A percentile compares a stretch with the other conserved stretches of the same genome.
phyloP scores from a whole-genome alignment of 768 basidiomycete genomes.

The Hypholoma sublateritium region DNA sequence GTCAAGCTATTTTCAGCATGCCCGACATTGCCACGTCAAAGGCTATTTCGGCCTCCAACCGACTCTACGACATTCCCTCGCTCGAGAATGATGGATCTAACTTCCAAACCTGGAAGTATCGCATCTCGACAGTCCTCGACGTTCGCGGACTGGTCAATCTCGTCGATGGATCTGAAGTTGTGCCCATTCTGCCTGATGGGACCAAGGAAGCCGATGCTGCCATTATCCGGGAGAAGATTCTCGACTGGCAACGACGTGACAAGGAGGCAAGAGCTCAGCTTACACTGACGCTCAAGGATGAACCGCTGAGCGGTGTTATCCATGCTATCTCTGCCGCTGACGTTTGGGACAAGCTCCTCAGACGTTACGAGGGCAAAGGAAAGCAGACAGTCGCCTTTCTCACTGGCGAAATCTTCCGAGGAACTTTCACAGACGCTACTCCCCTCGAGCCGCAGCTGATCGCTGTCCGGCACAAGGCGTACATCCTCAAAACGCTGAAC shows the following conservation, averaged over 20 bases:
- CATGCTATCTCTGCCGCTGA: slow-evolving; percentile 10
- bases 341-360: slow-evolving; percentile 13
- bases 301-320: slow-evolving; percentile 16
- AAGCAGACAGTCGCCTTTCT: slow-evolving; percentile 13
- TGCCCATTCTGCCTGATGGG: no score
- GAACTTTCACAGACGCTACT: slow-evolving; percentile 12
- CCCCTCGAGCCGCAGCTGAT: slow-evolving; percentile 15
- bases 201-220: no score
- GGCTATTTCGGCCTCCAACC: slow-evolving; percentile 7
- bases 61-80: slow-evolving; percentile 15
- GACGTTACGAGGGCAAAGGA: slow-evolving; percentile 16
- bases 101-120: slow-evolving; percentile 16
- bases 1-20: background rate
- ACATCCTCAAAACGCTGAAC: slow-evolving; percentile 11
- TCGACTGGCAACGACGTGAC: slow-evolving; percentile 4
- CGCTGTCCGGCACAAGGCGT: slow-evolving; percentile 11
- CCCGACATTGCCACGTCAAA: background rate
- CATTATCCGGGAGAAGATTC: background rate
- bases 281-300: slow-evolving; percentile 16
- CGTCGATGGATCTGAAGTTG: background rate
- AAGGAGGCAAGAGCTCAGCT: slow-evolving; percentile 15
- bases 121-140: slow-evolving; percentile 6
- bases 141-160: background rate
- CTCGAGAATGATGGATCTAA: slow-evolving; percentile 16
- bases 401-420: slow-evolving; percentile 12